Percentiles rank a stretch among this genome's conserved stretches.
These are phyloP conservation scores for Graphilbum ipis-grandicollis DNA, from an alignment of 2,329 filamentous ascomycete species.

Conservation along the genomic window DNA sequence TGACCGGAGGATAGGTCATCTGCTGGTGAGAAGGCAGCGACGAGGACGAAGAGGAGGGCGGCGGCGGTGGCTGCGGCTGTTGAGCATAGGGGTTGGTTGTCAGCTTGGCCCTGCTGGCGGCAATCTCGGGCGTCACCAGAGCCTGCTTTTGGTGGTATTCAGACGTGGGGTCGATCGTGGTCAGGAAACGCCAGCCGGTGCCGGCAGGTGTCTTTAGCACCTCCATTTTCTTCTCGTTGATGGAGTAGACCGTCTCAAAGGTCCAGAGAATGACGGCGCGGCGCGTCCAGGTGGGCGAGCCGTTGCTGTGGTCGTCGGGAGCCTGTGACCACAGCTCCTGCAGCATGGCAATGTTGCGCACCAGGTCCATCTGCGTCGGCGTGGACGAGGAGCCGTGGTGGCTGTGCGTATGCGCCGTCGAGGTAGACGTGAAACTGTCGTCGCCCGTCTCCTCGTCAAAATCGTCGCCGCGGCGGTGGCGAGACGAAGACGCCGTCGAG, in stretches of 20 bases:
- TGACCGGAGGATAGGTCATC: conserved; percentile 9
- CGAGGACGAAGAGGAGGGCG: background rate
- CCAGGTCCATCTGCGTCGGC: conserved; percentile 34
- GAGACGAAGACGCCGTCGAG: conserved; percentile 1
- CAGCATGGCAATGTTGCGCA: conserved; percentile 47
- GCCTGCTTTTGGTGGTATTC: conserved; percentile 35
- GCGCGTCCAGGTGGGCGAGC: conserved; percentile 28
- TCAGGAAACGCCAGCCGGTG: conserved; percentile 45
- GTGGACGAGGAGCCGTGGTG: conserved; percentile 3
- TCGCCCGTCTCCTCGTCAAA: conserved; percentile 9
- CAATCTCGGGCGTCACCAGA: conserved; percentile 14
- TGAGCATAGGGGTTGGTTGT: background rate
- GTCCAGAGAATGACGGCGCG: conserved; percentile 46
- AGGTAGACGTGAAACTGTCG: conserved; percentile 10
- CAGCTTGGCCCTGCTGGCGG: background rate
- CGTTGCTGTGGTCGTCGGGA: conserved; percentile 8
- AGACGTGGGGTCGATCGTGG: conserved; percentile 41
- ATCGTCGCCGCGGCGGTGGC: background rate
- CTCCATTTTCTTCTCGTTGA: conserved; percentile 23
- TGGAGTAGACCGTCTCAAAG: conserved; percentile 33
- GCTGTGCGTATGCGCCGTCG: conserved; percentile 10
- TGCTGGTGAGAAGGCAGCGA: conserved; percentile 1
- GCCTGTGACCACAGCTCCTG: conserved; percentile 42
- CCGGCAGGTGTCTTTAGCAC: conserved; percentile 31
- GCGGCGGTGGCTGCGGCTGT: background rate